Conservation (phyloP, 257 asterid genomes). For the Vinca minor region DNA sequence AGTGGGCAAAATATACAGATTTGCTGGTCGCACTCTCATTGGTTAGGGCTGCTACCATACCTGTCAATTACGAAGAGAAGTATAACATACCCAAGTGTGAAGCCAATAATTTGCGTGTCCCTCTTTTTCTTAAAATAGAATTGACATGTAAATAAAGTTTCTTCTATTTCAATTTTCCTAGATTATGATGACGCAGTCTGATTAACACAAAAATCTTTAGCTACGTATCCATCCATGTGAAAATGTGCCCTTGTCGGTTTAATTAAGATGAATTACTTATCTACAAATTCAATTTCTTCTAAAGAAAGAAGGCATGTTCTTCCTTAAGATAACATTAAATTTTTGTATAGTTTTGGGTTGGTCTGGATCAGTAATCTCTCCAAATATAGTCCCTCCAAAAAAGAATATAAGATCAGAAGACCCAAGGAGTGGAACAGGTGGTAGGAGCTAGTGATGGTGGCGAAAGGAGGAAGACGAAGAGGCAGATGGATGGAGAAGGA, state of each 20-base stretch:
- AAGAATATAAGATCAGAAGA: no score
- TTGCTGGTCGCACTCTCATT: slow-evolving; percentile 89
- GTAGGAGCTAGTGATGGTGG: no score
- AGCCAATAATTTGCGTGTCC: background rate
- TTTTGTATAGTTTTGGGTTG: no score
- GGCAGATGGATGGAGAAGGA: no score
- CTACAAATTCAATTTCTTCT: background rate
- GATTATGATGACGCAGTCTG: background rate
- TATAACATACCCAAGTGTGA: background rate
- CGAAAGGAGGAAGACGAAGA: no score
- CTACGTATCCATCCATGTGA: background rate
- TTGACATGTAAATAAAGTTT: background rate
- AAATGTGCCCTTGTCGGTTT: background rate
- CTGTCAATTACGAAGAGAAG: slow-evolving; percentile 3
- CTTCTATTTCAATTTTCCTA: background rate
- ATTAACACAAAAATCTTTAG: background rate
- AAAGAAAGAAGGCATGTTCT: background rate
- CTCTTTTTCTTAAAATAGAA: background rate
- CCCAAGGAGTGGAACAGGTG: no score
- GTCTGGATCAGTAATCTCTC: no score
- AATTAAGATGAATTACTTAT: background rate
- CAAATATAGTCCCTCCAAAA: no score
- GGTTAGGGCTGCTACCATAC: slow-evolving; percentile 86
- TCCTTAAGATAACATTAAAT: no score
- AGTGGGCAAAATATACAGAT: slow-evolving; percentile 53